phyloP scores from a whole-genome alignment of 2,329 filamentous ascomycete genomes.

The Colletotrichum sp. region DNA sequence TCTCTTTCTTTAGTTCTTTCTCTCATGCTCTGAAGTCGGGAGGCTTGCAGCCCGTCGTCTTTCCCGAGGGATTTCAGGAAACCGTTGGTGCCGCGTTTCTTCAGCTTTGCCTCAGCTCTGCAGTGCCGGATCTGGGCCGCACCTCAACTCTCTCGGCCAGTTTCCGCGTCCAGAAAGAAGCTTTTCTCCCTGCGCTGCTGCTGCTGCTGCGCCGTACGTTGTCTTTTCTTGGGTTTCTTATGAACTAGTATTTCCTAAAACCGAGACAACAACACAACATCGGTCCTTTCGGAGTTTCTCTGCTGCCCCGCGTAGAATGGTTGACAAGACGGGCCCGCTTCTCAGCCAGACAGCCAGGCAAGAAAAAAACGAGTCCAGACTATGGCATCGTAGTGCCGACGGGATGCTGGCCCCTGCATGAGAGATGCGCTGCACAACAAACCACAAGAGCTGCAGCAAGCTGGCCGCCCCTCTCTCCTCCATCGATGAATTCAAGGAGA shows the following conservation, averaged over 20 bases:
- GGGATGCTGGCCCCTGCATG: background rate
- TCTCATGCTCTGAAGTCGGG: background rate
- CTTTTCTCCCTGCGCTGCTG: background rate
- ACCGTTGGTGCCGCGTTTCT: background rate
- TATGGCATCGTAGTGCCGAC: background rate
- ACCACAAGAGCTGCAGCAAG: background rate
- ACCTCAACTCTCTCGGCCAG: background rate
- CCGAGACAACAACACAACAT: background rate
- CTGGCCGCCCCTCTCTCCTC: background rate
- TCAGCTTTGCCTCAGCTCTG: slow-evolving; percentile 2
- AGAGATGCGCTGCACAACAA: background rate
- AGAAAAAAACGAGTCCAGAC: background rate
- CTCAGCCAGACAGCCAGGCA: background rate
- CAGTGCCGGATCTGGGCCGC: background rate
- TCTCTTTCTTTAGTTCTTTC: background rate
- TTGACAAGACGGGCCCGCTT: background rate
- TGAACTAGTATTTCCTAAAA: background rate
- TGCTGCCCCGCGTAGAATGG: background rate
- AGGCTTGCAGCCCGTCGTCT: background rate
- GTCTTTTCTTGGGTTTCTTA: background rate
- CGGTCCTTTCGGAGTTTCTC: background rate
- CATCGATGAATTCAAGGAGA: background rate
- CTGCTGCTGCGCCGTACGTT: background rate
- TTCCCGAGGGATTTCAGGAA: background rate
- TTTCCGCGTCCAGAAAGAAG: background rate